A percentile compares a stretch with the other conserved stretches of the same genome.
phyloP scores from a whole-genome alignment of 164 flowering plant species.

The Platanus orientalis region DNA sequence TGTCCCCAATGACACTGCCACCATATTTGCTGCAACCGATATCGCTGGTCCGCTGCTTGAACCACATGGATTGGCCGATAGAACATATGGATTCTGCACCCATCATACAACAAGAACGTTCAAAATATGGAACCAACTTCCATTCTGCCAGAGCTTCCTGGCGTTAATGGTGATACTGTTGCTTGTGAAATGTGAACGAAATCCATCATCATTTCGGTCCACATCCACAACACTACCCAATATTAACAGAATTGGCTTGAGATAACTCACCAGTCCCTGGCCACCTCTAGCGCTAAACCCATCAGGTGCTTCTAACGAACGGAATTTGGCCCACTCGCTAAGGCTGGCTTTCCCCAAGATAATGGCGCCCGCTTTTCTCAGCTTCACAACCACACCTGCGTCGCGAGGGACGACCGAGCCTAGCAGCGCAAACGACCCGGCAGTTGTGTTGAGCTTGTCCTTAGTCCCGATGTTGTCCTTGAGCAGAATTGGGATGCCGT shows the following conservation, averaged over 20 bases:
- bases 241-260: too few species aligned
- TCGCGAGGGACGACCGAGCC: constrained; percentile 10
- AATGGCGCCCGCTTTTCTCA: constrained; percentile 25
- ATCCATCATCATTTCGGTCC: too few species aligned
- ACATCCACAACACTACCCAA: too few species aligned
- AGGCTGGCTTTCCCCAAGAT: constrained; percentile 28
- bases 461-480: constrained; percentile 9
- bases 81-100: constrained; percentile 35
- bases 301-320: constrained; percentile 12
- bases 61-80: constrained; percentile 25
- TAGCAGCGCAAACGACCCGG: constrained; percentile 1
- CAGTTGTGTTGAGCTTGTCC: constrained; percentile 3
- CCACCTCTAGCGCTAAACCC: constrained; percentile 28
- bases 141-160: too few species aligned
- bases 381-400: constrained; percentile 23
- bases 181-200: too few species aligned
- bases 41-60: constrained; percentile 46
- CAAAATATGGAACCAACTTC: too few species aligned
- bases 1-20: constrained; percentile 31
- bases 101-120: too few species aligned
- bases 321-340: constrained; percentile 28
- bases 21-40: constrained; percentile 39
- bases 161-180: too few species aligned
- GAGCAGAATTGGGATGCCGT: constrained; percentile 6
- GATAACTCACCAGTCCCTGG: constrained; percentile 21